Evolutionary conservation across 371 early-diverging fungal species (phyloP).

Genomic region (Mucor piriformis): DNA sequence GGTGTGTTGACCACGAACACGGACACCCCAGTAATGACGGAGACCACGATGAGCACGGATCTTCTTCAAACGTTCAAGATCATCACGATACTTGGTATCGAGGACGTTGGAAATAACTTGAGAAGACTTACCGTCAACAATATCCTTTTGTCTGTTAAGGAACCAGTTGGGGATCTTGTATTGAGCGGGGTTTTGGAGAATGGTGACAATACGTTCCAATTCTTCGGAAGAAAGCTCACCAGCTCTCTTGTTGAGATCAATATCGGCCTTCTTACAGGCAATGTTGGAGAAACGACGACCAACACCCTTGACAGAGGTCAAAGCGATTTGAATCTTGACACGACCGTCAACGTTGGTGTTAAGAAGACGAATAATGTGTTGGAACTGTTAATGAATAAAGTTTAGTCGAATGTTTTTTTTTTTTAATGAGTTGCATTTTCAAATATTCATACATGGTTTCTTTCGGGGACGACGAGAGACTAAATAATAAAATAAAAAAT

Average conservation of each 20-base stretch:
- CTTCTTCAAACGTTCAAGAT: conserved; percentile 97
- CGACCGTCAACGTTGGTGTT: conserved; percentile 99
- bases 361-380: conserved; percentile 99
- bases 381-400: conserved; percentile 89
- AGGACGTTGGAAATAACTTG: conserved; percentile 96
- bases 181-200: conserved; percentile 92
- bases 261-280: conserved; percentile 98
- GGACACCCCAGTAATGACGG: conserved; percentile 97
- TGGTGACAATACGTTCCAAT: conserved; percentile 87
- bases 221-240: conserved; percentile 97
- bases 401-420: not conserved
- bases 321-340: conserved; percentile 93
- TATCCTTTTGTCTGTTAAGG: conserved; percentile 99
- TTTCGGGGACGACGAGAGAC: conserved; percentile 91
- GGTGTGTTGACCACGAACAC: conserved; percentile 95
- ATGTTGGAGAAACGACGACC: conserved; percentile 98
- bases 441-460: conserved; percentile 62
- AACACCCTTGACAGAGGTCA: conserved; percentile 98
- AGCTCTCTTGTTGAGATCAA: conserved; percentile 95
- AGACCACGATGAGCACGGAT: conserved; percentile 94
- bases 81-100: conserved; percentile 96
- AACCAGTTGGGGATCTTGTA: conserved; percentile 99
- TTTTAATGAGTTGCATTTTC: not conserved
- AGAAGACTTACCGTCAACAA: conserved; percentile 89
- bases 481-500: conserved; percentile 29